Conservation (phyloP, 2,329 filamentous ascomycete genomes). For the Aspergillus eucalypticola region DNA sequence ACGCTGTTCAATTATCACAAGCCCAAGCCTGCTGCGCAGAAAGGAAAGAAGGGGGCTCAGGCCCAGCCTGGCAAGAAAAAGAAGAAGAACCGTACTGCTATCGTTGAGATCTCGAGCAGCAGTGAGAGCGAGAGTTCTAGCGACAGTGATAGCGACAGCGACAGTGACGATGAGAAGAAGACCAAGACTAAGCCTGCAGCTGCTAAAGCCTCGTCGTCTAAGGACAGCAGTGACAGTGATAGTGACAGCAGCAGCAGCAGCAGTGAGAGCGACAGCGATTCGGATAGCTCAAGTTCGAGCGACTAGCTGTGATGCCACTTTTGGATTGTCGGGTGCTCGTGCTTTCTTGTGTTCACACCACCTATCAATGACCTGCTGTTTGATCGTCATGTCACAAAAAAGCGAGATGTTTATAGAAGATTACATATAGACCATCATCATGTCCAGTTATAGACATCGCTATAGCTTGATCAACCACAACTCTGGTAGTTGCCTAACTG, state of each 20-base stretch:
- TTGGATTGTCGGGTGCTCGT: background rate
- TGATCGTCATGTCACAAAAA: background rate
- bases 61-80: slow-evolving; percentile 35
- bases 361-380: background rate
- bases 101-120: slow-evolving; percentile 46
- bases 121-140: slow-evolving; percentile 40
- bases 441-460: background rate
- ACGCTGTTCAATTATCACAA: slow-evolving; percentile 31
- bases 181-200: slow-evolving; percentile 6
- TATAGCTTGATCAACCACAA: background rate
- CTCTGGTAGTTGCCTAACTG: background rate
- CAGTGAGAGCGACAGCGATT: slow-evolving; percentile 19
- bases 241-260: slow-evolving; percentile 11
- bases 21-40: slow-evolving; percentile 24
- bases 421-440: background rate
- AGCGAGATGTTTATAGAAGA: background rate
- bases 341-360: background rate
- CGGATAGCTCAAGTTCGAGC: background rate
- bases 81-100: slow-evolving; percentile 45
- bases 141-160: slow-evolving; percentile 28
- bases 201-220: slow-evolving; percentile 15
- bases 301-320: slow-evolving; percentile 1
- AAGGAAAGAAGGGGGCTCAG: slow-evolving; percentile 22
- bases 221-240: slow-evolving; percentile 16
- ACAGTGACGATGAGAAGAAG: slow-evolving; percentile 25